phyloP scores from a whole-genome alignment of 306 rosid species.

The Rubus idaeus region DNA sequence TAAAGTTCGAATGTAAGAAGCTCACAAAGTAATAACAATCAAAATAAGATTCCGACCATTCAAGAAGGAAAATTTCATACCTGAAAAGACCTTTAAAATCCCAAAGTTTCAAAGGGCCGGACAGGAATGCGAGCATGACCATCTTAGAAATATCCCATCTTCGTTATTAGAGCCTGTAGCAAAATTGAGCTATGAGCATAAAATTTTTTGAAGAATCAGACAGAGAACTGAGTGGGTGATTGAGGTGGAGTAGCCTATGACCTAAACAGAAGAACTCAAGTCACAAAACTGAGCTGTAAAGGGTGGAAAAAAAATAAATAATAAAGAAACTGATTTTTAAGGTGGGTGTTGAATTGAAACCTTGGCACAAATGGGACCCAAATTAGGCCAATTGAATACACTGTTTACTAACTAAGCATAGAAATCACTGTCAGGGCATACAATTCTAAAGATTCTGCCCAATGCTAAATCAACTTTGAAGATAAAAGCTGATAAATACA shows the following conservation, averaged over 20 bases:
- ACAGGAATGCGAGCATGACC: constrained; percentile 31
- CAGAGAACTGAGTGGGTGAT: constrained; percentile 5
- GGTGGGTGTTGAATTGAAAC: constrained; percentile 40
- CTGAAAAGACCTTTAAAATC: constrained; percentile 40
- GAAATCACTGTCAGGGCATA: constrained; percentile 34
- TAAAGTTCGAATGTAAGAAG: not conserved
- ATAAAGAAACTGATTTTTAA: not conserved
- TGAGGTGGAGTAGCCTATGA: not conserved
- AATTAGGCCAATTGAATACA: constrained; percentile 26
- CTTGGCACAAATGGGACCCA: constrained; percentile 49
- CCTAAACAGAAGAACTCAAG: constrained; percentile 1
- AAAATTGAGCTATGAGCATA: constrained; percentile 25
- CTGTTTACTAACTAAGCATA: constrained; percentile 19
- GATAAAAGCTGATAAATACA: constrained; percentile 10
- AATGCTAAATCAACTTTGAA: constrained; percentile 22
- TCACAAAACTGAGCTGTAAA: constrained; percentile 29
- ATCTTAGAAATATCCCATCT: constrained; percentile 18
- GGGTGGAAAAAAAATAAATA: not conserved
- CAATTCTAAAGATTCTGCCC: constrained; percentile 13
- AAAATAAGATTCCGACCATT: constrained; percentile 9
- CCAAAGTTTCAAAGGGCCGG: constrained; percentile 37
- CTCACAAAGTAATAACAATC: not conserved
- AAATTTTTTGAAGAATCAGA: constrained; percentile 19
- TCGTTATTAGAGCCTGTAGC: constrained; percentile 16
- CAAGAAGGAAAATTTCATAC: constrained; percentile 37